Evolutionary conservation across 805 yeast species (phyloP), one percentile per base, ranked within the genome.

Genomic region (Wickerhamomyces rabaulensis): DNA sequence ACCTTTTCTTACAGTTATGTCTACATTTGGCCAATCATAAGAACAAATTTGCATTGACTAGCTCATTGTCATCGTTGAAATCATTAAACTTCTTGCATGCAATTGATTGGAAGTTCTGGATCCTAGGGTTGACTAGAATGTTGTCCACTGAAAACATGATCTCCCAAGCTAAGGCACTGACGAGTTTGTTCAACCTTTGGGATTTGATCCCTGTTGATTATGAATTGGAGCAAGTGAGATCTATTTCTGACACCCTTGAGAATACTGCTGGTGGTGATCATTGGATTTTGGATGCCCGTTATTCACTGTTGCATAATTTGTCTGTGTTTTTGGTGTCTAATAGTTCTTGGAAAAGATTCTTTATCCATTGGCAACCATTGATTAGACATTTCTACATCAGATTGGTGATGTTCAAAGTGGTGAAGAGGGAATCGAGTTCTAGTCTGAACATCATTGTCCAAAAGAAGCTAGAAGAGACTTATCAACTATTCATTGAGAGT

Each of bases 301-400:
- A 70, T 47, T 67, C 80, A 38, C 58, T 75, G 41, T 71, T 80
- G 49, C 67, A 70, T 55, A 76, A 76, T 54, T 64, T 81, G 44
- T 66, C 79, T 5, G 57, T 64, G 17, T 84, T 84, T 82, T 60
- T 87, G 29, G 64, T 84, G 8, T 70, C 77, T 4, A 60, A 67
- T 4, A 53, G 58, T 1, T 65, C 69, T 29, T 87, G 91, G 84
- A 64, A 64, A 29, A 67, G 70, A 41, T 77, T 76, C 50, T 80
- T 88, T 56, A 75, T 82, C 35, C 95, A 89, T 63, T 89, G 95
- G 88, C 77, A 81, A 56, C 90, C 95, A 3, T 63, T 87, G 16
- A 81, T 87, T 21, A 69, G 96, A 33, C 75, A 84, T 4, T 85
- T 81, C 56, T 88, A 81, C 61, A 70, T 77, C 41, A 69, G 90